These are phyloP conservation scores for Penicillium lividum DNA, from an alignment of 495 filamentous ascomycete species.

Conservation along the genomic window DNA sequence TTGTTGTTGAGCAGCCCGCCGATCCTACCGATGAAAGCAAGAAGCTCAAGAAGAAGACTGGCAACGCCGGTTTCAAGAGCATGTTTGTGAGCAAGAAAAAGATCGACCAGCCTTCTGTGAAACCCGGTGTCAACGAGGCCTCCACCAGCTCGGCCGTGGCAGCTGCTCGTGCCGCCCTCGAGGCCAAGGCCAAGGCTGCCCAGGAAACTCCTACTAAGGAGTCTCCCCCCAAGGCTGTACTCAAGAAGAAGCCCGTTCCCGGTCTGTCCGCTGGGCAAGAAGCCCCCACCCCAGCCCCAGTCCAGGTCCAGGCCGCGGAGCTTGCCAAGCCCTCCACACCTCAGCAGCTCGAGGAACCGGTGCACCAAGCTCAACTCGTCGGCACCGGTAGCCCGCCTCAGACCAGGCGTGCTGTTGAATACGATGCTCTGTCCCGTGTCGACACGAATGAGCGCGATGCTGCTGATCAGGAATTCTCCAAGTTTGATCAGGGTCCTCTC, in stretches of 20 bases:
- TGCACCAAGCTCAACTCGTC: conserved; percentile 10
- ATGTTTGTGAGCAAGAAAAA: conserved; percentile 52
- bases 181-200: conserved; percentile 42
- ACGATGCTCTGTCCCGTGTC: conserved; percentile 59
- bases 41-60: conserved; percentile 52
- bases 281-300: conserved; percentile 15
- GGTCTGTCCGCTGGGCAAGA: conserved; percentile 19
- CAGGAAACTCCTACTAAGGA: conserved; percentile 28
- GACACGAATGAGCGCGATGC: conserved; percentile 65
- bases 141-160: conserved; percentile 40
- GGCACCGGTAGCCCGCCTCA: conserved; percentile 41
- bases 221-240: conserved; percentile 26
- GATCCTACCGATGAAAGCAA: conserved; percentile 36
- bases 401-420: conserved; percentile 51
- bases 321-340: neutral
- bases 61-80: conserved; percentile 47
- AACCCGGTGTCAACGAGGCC: conserved; percentile 32
- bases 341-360: conserved; percentile 13
- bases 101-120: conserved; percentile 34
- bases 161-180: conserved; percentile 53
- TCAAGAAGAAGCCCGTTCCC: conserved; percentile 40
- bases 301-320: conserved; percentile 5
- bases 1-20: conserved; percentile 23
- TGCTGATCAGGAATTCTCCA: conserved; percentile 71
- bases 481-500: conserved; percentile 89